Base-by-base conservation (phyloP, 257 asterid species). In the Craterostigma plantagineum region DNA sequence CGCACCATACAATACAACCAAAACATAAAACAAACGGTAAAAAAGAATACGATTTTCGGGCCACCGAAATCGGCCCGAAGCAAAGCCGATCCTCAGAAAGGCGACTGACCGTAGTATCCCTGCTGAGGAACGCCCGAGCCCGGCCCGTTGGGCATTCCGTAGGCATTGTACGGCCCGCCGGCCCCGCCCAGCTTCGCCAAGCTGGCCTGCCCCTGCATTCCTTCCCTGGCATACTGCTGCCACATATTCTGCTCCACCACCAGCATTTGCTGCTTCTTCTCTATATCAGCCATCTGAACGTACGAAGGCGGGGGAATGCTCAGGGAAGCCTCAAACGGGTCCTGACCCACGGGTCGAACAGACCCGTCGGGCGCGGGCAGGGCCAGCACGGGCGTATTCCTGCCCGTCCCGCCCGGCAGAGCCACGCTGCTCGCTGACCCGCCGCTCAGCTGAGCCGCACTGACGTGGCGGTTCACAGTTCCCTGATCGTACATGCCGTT, bases 251-350 rank as follows among this genome's bases (percentile, higher is more conserved):
- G 48, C 34, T 43, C 48, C 48, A 16, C 34, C 34, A 16, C 48
- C 5, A 43, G 48, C 48, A 43, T 8, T 1, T 16, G 34, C 34
- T 43, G 48, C 34, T 43, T 43, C 48, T 43, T 43, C 34, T 43
- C 48, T 34, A 43, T 43, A 34, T 43, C 48, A 4, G 48, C 33
- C 48, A 43, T 43, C 48, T 43, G 48, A 33, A 43, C 48, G 33
- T 43, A 43, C n/a, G 48, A 5, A 16, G 48, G 48, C 33, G 48
- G 48, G 5, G 48, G 48, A 5, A 43, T 16, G 48, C 48, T 43
- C 48, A 43, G 34, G 3, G 48, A 43, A 3, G 48, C 48, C 4
- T 7, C 48, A 18, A 43, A 43, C 2, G 48, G 48, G n/a, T 43
- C 48, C n/a, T 43, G 48, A 3, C 48, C 48, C 4, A 43, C 33